phyloP scores from a whole-genome alignment of 352 stramenopile genomes.

The Pythium volutum region DNA sequence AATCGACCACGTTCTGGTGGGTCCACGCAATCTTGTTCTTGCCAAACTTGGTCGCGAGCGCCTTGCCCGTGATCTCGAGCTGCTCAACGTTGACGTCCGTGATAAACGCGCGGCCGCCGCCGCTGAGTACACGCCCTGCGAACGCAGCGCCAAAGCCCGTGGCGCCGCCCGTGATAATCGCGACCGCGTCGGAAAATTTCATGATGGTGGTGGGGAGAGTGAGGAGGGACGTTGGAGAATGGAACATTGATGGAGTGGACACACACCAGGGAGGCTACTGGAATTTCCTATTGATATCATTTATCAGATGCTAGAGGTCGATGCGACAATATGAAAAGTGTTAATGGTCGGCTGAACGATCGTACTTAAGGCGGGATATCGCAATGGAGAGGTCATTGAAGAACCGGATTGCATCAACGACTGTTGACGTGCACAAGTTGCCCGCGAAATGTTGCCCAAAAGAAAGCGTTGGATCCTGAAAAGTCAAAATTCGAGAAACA shows the following conservation, averaged over 20 bases:
- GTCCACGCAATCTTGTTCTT: conserved; percentile 55
- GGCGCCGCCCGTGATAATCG: conserved; percentile 69
- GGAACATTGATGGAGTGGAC: conserved; percentile 5
- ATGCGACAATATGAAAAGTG: background rate
- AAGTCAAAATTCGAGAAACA: background rate
- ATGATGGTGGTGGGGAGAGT: conserved; percentile 27
- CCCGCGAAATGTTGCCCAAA: background rate
- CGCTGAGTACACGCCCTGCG: conserved; percentile 46
- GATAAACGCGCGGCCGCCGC: conserved; percentile 62
- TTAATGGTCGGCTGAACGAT: background rate
- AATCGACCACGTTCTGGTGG: conserved; percentile 70
- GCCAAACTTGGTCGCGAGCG: conserved; percentile 50
- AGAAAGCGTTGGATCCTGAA: background rate
- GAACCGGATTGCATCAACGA: conserved; percentile 4
- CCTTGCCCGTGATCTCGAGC: conserved; percentile 55
- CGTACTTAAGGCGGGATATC: background rate
- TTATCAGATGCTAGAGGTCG: background rate
- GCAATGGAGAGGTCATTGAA: conserved; percentile 6
- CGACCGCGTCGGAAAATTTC: conserved; percentile 56
- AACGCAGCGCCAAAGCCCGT: conserved; percentile 69
- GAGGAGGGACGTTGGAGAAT: conserved; percentile 1
- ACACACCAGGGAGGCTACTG: background rate
- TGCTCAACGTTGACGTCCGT: conserved; percentile 69
- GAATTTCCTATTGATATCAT: background rate
- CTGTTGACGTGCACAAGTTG: conserved; percentile 14